Conservation (phyloP, 2,329 filamentous ascomycete genomes). For the Sclerotinia borealis region DNA sequence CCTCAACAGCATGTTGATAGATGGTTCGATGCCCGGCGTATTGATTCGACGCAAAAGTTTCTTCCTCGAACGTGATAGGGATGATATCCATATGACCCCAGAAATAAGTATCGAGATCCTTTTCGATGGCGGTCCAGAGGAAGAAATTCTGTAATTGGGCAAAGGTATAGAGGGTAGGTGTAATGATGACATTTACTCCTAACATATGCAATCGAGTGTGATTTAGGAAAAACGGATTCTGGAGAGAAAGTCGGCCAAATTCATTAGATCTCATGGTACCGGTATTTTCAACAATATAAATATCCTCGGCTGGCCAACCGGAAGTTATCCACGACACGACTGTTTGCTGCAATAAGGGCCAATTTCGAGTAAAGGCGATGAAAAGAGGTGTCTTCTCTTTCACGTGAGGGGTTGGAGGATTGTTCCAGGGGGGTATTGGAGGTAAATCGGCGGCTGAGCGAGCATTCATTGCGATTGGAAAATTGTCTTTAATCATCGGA, state of each 20-base stretch:
- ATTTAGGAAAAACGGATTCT: conserved; percentile 52
- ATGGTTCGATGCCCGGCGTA: neutral
- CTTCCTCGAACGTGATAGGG: conserved; percentile 31
- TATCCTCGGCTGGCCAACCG: conserved; percentile 50
- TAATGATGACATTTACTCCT: conserved; percentile 44
- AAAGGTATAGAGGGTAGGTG: conserved; percentile 46
- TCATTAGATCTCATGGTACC: conserved; percentile 48
- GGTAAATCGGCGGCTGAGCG: conserved; percentile 31
- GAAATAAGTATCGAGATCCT: conserved; percentile 44
- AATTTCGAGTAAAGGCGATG: conserved; percentile 51
- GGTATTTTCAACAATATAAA: conserved; percentile 54
- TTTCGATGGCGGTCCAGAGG: conserved; percentile 39
- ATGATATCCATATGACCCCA: conserved; percentile 51
- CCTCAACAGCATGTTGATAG: conserved; percentile 8
- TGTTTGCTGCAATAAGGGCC: conserved; percentile 47
- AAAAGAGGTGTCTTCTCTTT: conserved; percentile 45
- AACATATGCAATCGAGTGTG: conserved; percentile 43
- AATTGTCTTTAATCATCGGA: conserved; percentile 19
- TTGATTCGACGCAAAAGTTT: neutral
- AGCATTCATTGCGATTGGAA: conserved; percentile 21
- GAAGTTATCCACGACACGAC: conserved; percentile 51
- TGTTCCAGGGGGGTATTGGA: conserved; percentile 41
- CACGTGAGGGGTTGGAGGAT: conserved; percentile 35
- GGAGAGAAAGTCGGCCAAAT: conserved; percentile 39
- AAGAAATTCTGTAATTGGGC: conserved; percentile 51